Conservation (phyloP, 257 asterid genomes). For the Leptodermis oblonga region DNA sequence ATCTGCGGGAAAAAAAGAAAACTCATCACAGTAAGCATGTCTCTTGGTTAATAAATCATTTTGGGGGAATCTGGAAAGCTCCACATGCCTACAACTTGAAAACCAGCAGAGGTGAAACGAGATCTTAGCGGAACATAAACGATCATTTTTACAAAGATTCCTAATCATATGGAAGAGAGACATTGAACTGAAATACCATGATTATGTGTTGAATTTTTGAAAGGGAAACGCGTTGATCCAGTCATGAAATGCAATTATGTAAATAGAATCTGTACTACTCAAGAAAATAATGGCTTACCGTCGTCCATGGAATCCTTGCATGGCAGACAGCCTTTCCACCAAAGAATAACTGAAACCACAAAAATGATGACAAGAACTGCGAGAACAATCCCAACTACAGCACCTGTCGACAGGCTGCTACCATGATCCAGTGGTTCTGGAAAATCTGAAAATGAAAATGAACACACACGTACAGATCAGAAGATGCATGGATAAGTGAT, state of each 20-base stretch:
- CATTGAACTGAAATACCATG: not conserved
- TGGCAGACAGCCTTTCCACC: slow-evolving; percentile 55
- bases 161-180: not conserved
- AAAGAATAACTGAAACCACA: slow-evolving; percentile 37
- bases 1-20: slow-evolving; percentile 2
- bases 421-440: slow-evolving; percentile 36
- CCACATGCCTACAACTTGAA: not conserved
- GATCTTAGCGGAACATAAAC: not conserved
- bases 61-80: not conserved
- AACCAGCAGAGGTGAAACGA: not conserved
- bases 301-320: slow-evolving; percentile 28
- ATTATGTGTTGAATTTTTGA: not conserved
- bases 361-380: slow-evolving; percentile 29
- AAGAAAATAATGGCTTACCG: slow-evolving; percentile 25
- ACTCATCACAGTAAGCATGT: not conserved
- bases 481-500: not conserved
- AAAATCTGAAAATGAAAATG: slow-evolving; percentile 40
- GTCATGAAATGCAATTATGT: not conserved
- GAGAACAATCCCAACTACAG: slow-evolving; percentile 45
- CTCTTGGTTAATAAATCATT: not conserved
- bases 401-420: slow-evolving; percentile 37
- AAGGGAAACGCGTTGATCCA: not conserved
- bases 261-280: not conserved
- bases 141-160: not conserved
- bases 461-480: not conserved